These are phyloP conservation scores for Chenopodium suecicum DNA, from an alignment of 148 eudicot species.

Conservation along the genomic window DNA sequence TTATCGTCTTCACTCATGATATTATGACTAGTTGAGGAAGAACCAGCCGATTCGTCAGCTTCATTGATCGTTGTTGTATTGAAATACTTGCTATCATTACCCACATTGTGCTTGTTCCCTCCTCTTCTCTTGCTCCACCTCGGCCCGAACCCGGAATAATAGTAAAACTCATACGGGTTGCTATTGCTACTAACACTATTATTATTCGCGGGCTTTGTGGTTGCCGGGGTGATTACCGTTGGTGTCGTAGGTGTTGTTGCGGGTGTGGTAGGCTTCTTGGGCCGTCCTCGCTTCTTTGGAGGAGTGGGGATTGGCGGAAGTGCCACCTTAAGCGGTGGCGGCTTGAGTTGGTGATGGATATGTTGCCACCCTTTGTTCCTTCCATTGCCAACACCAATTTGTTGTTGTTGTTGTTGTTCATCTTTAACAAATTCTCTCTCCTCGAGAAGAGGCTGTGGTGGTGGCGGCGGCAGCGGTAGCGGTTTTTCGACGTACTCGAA, in stretches of 20 bases:
- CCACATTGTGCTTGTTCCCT: neutral
- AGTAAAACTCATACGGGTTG: slow-evolving; percentile 51
- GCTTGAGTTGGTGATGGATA: neutral
- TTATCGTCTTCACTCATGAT: slow-evolving; percentile 15
- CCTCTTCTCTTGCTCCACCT: slow-evolving; percentile 56
- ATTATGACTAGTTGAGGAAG: slow-evolving; percentile 4
- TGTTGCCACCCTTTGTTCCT: neutral
- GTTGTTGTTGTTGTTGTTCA: no score
- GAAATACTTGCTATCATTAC: neutral
- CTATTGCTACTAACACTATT: no score
- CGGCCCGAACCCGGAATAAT: slow-evolving; percentile 78
- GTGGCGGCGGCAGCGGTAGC: neutral
- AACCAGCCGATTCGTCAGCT: neutral
- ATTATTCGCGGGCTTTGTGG: no score
- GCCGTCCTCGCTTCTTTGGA: slow-evolving; percentile 41
- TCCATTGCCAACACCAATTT: neutral
- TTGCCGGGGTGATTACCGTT: no score
- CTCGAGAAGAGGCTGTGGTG: neutral
- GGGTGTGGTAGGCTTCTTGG: slow-evolving; percentile 17
- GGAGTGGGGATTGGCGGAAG: neutral
- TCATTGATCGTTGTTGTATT: neutral
- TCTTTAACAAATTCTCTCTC: neutral
- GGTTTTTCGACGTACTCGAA: slow-evolving; percentile 20
- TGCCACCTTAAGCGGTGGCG: slow-evolving; percentile 22
- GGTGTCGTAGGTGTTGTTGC: neutral